phyloP scores from a whole-genome alignment of 2,329 filamentous ascomycete species.

The Exserohilum turcica region DNA sequence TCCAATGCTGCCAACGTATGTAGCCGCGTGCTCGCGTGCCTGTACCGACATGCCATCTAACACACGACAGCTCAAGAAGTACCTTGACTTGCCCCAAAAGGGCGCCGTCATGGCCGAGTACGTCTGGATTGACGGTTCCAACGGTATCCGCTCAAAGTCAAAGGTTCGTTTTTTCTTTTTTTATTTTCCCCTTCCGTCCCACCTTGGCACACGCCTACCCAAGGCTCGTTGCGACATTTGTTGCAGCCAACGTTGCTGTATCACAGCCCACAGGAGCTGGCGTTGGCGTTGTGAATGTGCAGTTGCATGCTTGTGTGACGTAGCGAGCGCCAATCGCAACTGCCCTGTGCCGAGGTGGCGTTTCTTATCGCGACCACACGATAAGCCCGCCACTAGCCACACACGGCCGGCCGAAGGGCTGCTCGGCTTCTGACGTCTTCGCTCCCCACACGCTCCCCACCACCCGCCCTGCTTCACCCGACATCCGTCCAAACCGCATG shows the following conservation, averaged over 20 bases:
- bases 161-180: constrained; percentile 68
- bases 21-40: constrained; percentile 28
- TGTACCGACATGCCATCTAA: constrained; percentile 22
- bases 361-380: constrained; percentile 41
- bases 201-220: not conserved
- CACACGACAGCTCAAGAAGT: constrained; percentile 78
- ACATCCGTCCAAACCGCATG: constrained; percentile 4
- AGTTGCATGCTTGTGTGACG: constrained; percentile 26
- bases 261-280: constrained; percentile 14
- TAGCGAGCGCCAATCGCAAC: constrained; percentile 26
- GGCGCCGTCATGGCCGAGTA: constrained; percentile 92
- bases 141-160: constrained; percentile 89
- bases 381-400: constrained; percentile 29
- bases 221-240: constrained; percentile 16
- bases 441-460: constrained; percentile 8
- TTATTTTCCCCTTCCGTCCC: not conserved
- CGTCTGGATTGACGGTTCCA: constrained; percentile 88
- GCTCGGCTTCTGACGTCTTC: constrained; percentile 12
- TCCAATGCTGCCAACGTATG: constrained; percentile 58
- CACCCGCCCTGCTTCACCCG: constrained; percentile 8
- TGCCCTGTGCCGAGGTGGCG: constrained; percentile 16
- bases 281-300: constrained; percentile 11
- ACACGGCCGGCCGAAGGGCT: constrained; percentile 17
- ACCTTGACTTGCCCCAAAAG: constrained; percentile 87
- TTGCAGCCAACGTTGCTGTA: constrained; percentile 4